Conservation (phyloP, 2,329 filamentous ascomycete species). For the Penicillium sp. region DNA sequence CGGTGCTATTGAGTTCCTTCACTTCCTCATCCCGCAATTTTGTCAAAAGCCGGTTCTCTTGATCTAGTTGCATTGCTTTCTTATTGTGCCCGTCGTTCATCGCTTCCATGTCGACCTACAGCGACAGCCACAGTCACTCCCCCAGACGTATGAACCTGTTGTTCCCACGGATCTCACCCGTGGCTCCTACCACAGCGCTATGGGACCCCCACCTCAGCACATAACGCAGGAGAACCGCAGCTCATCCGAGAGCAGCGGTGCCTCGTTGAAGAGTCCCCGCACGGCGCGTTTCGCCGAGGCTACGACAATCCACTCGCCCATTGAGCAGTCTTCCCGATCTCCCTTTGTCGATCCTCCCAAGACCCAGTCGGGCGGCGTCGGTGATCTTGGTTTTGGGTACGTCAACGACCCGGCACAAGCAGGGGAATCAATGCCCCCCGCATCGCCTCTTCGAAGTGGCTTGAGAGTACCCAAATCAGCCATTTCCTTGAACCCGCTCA, state of each 20-base stretch:
- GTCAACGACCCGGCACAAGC: conserved; percentile 55
- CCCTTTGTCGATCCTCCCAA: conserved; percentile 51
- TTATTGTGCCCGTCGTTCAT: conserved; percentile 1
- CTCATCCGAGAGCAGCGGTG: conserved; percentile 30
- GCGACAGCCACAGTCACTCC: conserved; percentile 24
- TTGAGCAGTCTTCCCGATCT: conserved; percentile 45
- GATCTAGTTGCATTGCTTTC: conserved; percentile 12
- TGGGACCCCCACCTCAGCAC: conserved; percentile 25
- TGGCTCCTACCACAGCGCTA: conserved; percentile 29
- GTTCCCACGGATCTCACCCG: conserved; percentile 38
- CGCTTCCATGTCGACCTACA: conserved; percentile 24
- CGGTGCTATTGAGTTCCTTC: conserved; percentile 1
- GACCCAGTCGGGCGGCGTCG: conserved; percentile 53
- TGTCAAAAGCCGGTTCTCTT: conserved; percentile 37
- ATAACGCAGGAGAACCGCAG: conserved; percentile 25
- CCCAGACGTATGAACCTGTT: conserved; percentile 33
- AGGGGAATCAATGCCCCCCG: conserved; percentile 58
- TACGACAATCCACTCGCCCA: conserved; percentile 58
- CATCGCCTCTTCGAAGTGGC: conserved; percentile 80
- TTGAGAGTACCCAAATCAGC: conserved; percentile 81
- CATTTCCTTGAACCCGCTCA: conserved; percentile 71
- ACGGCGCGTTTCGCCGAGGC: conserved; percentile 61
- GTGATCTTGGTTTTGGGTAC: conserved; percentile 90
- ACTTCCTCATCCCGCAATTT: conserved; percentile 1
- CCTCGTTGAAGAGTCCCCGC: conserved; percentile 49